Conservation (phyloP, 352 stramenopile species). For the Stramenopiles sp. region DNA sequence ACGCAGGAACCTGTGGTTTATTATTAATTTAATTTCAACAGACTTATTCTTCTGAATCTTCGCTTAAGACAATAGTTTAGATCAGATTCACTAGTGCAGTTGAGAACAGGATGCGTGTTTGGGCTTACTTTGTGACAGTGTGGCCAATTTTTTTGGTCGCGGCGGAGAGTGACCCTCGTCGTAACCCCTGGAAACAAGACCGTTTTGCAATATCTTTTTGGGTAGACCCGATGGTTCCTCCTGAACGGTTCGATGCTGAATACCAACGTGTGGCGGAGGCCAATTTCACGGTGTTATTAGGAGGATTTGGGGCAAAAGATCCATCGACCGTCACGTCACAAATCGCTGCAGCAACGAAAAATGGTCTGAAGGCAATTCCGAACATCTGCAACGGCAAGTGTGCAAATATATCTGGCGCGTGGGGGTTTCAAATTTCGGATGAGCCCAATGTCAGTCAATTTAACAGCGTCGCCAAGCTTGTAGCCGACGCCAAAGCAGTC, state of each 20-base stretch:
- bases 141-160: no score
- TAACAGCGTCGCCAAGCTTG: not conserved
- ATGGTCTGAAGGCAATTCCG: not conserved
- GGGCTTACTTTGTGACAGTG: no score
- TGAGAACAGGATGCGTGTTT: no score
- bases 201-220: slow-evolving; percentile 7
- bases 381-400: not conserved
- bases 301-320: not conserved
- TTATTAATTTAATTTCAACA: no score
- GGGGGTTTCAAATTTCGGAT: slow-evolving; percentile 5
- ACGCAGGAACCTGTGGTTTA: no score
- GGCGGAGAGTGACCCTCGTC: no score
- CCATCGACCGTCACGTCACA: not conserved
- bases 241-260: not conserved
- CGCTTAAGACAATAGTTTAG: no score
- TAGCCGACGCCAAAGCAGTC: not conserved
- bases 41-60: no score
- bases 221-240: not conserved
- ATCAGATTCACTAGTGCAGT: no score
- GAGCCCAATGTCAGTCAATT: not conserved
- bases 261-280: not conserved
- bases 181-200: slow-evolving; percentile 2
- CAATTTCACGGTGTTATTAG: slow-evolving; percentile 3
- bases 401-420: not conserved
- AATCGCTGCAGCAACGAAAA: slow-evolving; percentile 4